Conservation (phyloP, 345 rosid species). For the Acer negundo region DNA sequence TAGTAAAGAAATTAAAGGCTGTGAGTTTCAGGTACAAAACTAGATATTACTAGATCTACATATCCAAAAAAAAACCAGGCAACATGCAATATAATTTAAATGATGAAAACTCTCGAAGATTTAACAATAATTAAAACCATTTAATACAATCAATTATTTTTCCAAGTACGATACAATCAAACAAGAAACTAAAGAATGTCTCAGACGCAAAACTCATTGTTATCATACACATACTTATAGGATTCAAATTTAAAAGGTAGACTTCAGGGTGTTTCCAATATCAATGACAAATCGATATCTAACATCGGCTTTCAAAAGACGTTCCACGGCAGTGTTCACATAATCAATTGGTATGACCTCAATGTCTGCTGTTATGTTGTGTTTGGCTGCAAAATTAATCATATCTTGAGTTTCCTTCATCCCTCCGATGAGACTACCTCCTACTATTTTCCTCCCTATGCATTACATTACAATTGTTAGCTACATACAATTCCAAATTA, state of each 20-base stretch:
- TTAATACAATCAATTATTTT: no score
- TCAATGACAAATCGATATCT: constrained; percentile 66
- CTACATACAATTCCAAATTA: background rate
- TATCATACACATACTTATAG: background rate
- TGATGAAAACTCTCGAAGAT: no score
- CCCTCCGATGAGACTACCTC: constrained; percentile 42
- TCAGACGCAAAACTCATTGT: no score
- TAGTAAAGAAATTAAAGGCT: no score
- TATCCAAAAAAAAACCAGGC: no score
- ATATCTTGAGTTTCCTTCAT: constrained; percentile 70
- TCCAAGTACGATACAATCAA: no score
- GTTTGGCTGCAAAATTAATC: constrained; percentile 45
- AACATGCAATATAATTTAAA: no score
- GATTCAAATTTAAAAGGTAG: background rate
- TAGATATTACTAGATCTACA: no score
- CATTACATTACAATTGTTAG: background rate
- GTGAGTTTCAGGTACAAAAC: constrained; percentile 10
- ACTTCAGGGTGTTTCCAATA: background rate
- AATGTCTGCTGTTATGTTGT: constrained; percentile 47
- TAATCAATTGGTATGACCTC: constrained; percentile 52
- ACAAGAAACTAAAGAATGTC: no score
- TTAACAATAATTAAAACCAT: no score
- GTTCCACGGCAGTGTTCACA: constrained; percentile 53
- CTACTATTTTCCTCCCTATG: constrained; percentile 54
- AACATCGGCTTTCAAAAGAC: constrained; percentile 52